Percentiles rank a stretch among this genome's conserved stretches.
phyloP scores from a whole-genome alignment of 192 early-diverging fungal genomes.

The Radiomyces spectabilis region DNA sequence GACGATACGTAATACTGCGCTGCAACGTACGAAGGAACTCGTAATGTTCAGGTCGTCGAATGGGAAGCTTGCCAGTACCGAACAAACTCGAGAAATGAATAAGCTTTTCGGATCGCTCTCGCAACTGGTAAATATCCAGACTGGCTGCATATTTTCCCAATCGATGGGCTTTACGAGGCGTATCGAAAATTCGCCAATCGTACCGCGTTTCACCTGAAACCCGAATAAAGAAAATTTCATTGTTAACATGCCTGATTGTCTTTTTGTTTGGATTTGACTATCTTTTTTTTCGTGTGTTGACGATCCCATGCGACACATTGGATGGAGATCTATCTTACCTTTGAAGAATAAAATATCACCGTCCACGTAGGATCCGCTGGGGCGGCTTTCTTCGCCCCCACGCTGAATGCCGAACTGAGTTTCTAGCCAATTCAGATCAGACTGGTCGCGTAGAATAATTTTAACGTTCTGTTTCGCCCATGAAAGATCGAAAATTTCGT shows the following conservation, averaged over 20 bases:
- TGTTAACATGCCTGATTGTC: no score
- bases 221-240: no score
- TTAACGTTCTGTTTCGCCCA: constrained; percentile 26
- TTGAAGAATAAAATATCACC: constrained; percentile 27
- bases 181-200: constrained; percentile 29
- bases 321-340: constrained; percentile 5
- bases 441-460: constrained; percentile 14
- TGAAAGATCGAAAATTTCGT: constrained; percentile 24
- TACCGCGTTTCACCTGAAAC: constrained; percentile 20
- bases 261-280: no score
- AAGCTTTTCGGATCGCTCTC: constrained; percentile 9
- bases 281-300: not conserved
- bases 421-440: constrained; percentile 18
- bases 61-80: constrained; percentile 24
- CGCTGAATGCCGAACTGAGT: constrained; percentile 10
- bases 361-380: constrained; percentile 17
- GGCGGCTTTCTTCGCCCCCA: not conserved
- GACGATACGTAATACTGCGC: constrained; percentile 21
- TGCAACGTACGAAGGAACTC: constrained; percentile 24
- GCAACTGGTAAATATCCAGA: constrained; percentile 16
- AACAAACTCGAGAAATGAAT: constrained; percentile 28
- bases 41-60: constrained; percentile 17
- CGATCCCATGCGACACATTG: no score
- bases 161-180: constrained; percentile 1
- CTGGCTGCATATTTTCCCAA: constrained; percentile 18